phyloP scores from a whole-genome alignment of 345 rosid genomes.

The Orychophragmus violaceus region DNA sequence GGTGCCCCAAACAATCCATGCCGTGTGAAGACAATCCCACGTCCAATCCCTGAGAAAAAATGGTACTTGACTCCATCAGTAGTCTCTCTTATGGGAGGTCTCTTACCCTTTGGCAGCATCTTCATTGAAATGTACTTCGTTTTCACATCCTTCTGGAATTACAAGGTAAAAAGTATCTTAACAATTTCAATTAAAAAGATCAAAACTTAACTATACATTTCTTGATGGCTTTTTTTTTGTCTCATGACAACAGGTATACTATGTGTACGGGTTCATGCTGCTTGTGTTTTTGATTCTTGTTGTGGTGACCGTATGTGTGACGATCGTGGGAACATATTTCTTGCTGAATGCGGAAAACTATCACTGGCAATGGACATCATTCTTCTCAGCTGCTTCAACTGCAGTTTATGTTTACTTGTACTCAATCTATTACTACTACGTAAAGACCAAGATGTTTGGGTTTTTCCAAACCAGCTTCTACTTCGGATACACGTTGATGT shows the following conservation, averaged over 20 bases:
- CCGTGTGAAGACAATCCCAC: slow-evolving; percentile 96
- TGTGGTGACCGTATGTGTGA: slow-evolving; percentile 86
- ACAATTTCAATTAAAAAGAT: not conserved
- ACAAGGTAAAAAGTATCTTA: slow-evolving; percentile 58
- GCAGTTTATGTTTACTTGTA: slow-evolving; percentile 87
- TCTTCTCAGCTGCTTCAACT: slow-evolving; percentile 95
- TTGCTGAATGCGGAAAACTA: slow-evolving; percentile 90
- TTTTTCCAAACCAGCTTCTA: slow-evolving; percentile 95
- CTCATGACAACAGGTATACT: slow-evolving; percentile 79
- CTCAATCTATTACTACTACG: slow-evolving; percentile 77
- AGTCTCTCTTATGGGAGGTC: slow-evolving; percentile 91
- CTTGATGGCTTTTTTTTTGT: not conserved
- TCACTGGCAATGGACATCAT: slow-evolving; percentile 99
- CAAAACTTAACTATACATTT: not conserved
- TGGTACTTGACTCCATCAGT: slow-evolving; percentile 94
- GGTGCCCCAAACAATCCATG: slow-evolving; percentile 97
- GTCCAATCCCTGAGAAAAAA: slow-evolving; percentile 94
- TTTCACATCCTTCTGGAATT: slow-evolving; percentile 96
- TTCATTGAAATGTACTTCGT: slow-evolving; percentile 95
- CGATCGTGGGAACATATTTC: slow-evolving; percentile 95
- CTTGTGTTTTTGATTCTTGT: slow-evolving; percentile 83
- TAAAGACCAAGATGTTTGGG: slow-evolving; percentile 91
- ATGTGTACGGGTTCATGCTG: slow-evolving; percentile 89
- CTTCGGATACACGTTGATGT: slow-evolving; percentile 93
- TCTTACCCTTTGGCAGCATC: slow-evolving; percentile 93